phyloP scores from a whole-genome alignment of 331 rosid genomes.

The Prunus yedoensis region DNA sequence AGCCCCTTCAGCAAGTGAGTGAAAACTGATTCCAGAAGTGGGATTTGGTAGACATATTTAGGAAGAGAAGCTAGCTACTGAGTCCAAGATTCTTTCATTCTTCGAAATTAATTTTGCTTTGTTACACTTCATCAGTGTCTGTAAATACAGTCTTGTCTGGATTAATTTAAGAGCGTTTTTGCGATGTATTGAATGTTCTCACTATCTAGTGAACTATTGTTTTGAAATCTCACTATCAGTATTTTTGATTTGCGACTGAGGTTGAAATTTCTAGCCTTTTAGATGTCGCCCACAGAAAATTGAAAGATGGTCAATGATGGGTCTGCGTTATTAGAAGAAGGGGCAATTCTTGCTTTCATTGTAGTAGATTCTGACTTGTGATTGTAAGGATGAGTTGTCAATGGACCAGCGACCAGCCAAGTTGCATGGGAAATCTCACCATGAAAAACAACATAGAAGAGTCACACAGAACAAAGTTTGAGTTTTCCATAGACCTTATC shows the following conservation, averaged over 20 bases:
- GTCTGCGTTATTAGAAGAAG: too few relatives aligned
- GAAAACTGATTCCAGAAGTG: constrained; percentile 8
- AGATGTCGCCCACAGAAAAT: too few relatives aligned
- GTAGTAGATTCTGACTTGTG: too few relatives aligned
- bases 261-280: too few relatives aligned
- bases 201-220: neutral
- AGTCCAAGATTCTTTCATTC: constrained; percentile 68
- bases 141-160: constrained; percentile 43
- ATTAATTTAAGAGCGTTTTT: neutral
- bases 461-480: neutral
- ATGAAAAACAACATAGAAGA: neutral
- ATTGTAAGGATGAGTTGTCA: too few relatives aligned
- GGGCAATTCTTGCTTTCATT: too few relatives aligned
- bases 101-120: constrained; percentile 36
- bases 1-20: constrained; percentile 57
- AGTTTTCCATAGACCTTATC: neutral
- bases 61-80: neutral
- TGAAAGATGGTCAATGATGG: too few relatives aligned
- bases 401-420: neutral
- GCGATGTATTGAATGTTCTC: neutral
- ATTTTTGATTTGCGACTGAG: too few relatives aligned
- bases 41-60: neutral
- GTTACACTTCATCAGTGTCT: constrained; percentile 23
- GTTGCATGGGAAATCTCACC: neutral
- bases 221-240: too few relatives aligned